Base-by-base conservation (phyloP, 768 basidiomycete species). In the Russula olivacea region DNA sequence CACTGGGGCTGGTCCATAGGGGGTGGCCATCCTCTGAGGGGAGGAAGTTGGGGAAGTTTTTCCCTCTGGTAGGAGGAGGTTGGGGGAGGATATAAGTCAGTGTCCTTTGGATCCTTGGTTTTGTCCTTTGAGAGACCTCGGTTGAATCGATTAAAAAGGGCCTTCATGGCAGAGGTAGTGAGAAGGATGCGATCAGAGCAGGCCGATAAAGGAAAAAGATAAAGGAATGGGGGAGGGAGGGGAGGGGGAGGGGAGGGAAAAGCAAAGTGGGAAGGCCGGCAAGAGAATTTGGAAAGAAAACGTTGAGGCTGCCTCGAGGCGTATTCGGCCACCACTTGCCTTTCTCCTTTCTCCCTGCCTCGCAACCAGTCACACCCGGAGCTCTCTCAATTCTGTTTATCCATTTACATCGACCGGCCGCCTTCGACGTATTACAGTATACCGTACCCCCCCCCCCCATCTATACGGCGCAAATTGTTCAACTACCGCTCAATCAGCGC, bases 101-200 rank as follows among this genome's bases (percentile, higher is more conserved):
- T 69, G 7, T 76, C 77, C 64, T 68, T 75, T 43, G 78, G 73
- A 59, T 72, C 76, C 41, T 83, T 83, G 70, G 78, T 83, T 75
- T 83, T 88, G 70, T 87, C 83, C 74, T 85, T 88, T 71, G 79
- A 74, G 68, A 78, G 81, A 62, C 78, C 81, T 69, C 85, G 75
- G 71, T 89, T 89, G 69, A 92, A 77, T 71, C 89, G 83, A 72
- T 82, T 81, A 74, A 92, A 83, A 69, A 92, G 87, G 49, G 91
- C 90, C 81, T 91, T 92, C 90, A 93, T 93, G 73, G 74, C 64
- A 66, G 28, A 21, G 25, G 43, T n/a, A 15, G 34, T 11, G 36
- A 23, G 32, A 48, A 40, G 25, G 30, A 58, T 61, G 63, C 67
- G 65, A 63, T 61, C 48, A 25, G 53, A 49, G 65, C 61, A 41